These are phyloP conservation scores for Pleurotus giganteus DNA, from an alignment of 768 basidiomycete species.

Conservation along the genomic window DNA sequence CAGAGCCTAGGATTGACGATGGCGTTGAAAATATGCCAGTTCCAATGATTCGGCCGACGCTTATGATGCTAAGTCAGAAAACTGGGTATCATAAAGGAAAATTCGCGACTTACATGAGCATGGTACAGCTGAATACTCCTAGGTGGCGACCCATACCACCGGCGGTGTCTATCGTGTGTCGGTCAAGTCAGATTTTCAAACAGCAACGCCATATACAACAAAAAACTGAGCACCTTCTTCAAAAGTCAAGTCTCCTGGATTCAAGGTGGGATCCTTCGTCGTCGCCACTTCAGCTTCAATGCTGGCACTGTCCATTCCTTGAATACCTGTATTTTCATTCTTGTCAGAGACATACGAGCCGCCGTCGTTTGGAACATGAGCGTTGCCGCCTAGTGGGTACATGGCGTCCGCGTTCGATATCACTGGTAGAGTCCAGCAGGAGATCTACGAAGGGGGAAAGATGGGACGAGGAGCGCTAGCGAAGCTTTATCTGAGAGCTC, in stretches of 20 bases:
- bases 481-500: no score
- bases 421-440: no score
- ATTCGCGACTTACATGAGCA: conserved; percentile 40
- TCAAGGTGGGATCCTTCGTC: conserved; percentile 12
- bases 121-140: conserved; percentile 54
- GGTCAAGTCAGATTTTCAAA: no score
- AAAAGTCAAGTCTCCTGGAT: conserved; percentile 44
- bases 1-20: conserved; percentile 53
- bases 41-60: conserved; percentile 56
- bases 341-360: no score
- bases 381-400: no score
- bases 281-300: neutral
- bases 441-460: no score
- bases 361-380: no score
- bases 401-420: no score
- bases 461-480: no score
- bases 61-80: neutral
- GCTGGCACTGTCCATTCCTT: neutral
- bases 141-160: conserved; percentile 60
- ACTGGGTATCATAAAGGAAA: neutral
- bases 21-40: conserved; percentile 69
- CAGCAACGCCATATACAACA: neutral
- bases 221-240: conserved; percentile 40
- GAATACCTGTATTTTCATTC: no score
- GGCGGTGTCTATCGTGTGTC: conserved; percentile 35